These are phyloP conservation scores for Typha latifolia DNA, from an alignment of 176 grass and related monocot genomes.

Conservation along the genomic window DNA sequence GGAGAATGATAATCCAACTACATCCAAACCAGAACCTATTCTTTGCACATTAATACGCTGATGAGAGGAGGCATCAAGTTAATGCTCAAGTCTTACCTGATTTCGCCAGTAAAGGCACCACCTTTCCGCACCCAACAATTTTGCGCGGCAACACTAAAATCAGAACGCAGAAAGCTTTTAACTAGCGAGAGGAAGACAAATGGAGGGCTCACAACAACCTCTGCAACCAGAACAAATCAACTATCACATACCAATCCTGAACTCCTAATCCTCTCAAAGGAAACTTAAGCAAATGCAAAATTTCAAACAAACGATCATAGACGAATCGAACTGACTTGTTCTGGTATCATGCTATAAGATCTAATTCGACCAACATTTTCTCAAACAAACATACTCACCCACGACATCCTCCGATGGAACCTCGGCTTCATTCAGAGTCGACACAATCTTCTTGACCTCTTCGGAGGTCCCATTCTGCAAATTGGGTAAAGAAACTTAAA, in stretches of 20 bases:
- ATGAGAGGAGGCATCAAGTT: too few relatives aligned
- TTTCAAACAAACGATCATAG: too few relatives aligned
- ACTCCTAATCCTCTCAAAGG: too few relatives aligned
- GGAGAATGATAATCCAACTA: too few relatives aligned
- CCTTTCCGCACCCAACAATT: conserved; percentile 92
- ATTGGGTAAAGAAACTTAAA: neutral
- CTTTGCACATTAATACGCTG: neutral
- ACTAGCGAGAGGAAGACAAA: conserved; percentile 72
- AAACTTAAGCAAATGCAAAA: too few relatives aligned
- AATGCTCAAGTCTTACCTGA: conserved; percentile 46
- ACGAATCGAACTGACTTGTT: too few relatives aligned
- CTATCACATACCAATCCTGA: neutral
- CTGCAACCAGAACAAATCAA: conserved; percentile 23
- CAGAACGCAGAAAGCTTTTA: conserved; percentile 51
- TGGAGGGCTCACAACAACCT: conserved; percentile 88
- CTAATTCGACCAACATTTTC: neutral
- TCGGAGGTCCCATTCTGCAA: conserved; percentile 64
- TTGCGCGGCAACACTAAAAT: conserved; percentile 70
- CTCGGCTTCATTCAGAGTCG: conserved; percentile 62
- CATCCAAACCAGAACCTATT: neutral
- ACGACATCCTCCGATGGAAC: conserved; percentile 69
- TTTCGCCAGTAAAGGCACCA: conserved; percentile 85
- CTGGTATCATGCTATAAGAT: neutral
- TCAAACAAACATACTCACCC: conserved; percentile 28
- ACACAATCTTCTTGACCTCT: conserved; percentile 88